Evolutionary conservation across 139 green algal species (phyloP), one percentile per base, ranked within the genome.

Genomic region (Tetratostichococcus sp.): DNA sequence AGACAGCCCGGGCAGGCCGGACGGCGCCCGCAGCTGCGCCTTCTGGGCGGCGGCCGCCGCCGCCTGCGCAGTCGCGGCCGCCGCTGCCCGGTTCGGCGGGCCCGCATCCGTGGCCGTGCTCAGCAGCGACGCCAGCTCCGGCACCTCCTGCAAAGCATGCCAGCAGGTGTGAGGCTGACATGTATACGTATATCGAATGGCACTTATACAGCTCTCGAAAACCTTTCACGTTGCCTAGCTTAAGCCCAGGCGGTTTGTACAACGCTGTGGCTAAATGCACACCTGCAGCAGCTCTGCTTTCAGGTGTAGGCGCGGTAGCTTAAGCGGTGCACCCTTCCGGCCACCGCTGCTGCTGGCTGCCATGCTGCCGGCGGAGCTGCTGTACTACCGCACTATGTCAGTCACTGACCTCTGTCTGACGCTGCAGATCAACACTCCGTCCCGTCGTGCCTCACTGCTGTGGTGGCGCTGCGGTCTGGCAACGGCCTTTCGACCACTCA

Each of bases 281-380:
- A 90, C 90, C 87, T 93, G 91, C 1, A 94, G 80, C 19, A 96
- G 85, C 75, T 94, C 89, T 58, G 93, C 85, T 73, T 91, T 92
- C 30, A 85, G 93, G 16, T 85, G 83, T 30, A 96, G 73, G 5
- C 86, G 78, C 1, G 89, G 89, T 35, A 94, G 76, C 80, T 88
- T 91, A 11, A 90, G 80, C 0, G 83, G 87, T 31, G 80, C 70
- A 43, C 70, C 71, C 66, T 87, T 83, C 22, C 66, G 71, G 22
- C 31, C 31, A 17, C 50, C 50, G 50, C 50, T 26, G 50, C 50
- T 62, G 14, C 50, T 62, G 11, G 50, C 19, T 2, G 50, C 50
- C 50, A 62, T 62, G 11, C 11, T 2, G 26, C 50, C 39, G 39
- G 6, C 39, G 6, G 8, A 50, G 39, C n/a, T n/a, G n/a, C n/a